Base-by-base conservation (phyloP, 192 early-diverging fungal genomes). In the Umbelopsis ramanniana region DNA sequence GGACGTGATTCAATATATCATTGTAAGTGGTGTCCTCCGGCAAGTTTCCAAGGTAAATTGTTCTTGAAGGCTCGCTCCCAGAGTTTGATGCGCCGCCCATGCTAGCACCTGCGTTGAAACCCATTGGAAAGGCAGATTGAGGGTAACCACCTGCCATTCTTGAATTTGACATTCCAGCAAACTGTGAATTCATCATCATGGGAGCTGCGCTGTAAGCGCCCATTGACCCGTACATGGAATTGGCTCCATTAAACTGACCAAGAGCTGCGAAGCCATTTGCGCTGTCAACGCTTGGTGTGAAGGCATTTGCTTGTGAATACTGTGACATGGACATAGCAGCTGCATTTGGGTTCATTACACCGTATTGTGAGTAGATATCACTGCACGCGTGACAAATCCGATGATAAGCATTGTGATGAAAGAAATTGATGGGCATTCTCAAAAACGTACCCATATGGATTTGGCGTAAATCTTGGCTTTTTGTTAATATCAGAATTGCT, bases 21-120 rank as follows among this genome's bases (percentile, higher is more conserved):
- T 89, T 83, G 43, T 87, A 74, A 3, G 83, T 83, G 7, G 79
- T 73, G 33, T 80, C 82, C 0, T 81, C 26, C 1, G 93, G 87
- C 2, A 96, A 75, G 54, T 92, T 91, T 35, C 94, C 94, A 38
- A 96, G 75, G 73, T 95, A 96, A 22, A 96, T 79, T 0, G 94
- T 96, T n/a, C 93, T 86, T 52, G 81, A 84, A 12, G 81, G 73
- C 4, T 70, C 81, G 50, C n/a, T 81, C 2, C 38, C 45, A 0
- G 53, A 46, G n/a, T 26, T 52, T 9, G 72, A 52, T 1, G 40
- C 11, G 29, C 68, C 68, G 17, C 14, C 22, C n/a, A 69, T 50
- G 33, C 24, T 21, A 10, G 47, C 17, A 52, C 22, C 12, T 15
- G 68, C 24, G 24, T 69, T 63, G 33, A 63, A 63, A 37, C 33